phyloP scores from a whole-genome alignment of 495 filamentous ascomycete genomes.

The Penicillium argentinense region DNA sequence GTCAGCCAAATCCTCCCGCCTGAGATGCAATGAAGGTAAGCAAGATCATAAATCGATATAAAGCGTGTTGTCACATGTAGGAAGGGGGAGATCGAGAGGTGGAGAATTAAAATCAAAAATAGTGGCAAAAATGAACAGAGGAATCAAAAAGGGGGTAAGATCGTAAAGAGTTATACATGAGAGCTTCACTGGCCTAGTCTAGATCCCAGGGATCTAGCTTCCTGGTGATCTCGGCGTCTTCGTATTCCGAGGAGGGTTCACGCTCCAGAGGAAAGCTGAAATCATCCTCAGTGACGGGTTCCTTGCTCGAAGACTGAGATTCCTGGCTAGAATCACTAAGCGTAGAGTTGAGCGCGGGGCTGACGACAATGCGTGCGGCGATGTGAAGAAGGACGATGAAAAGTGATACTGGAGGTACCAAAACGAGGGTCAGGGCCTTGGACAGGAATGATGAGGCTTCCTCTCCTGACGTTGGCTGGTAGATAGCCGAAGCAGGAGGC shows the following conservation, averaged over 20 bases:
- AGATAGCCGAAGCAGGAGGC: constrained; percentile 64
- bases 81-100: background rate
- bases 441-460: constrained; percentile 68
- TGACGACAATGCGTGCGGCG: constrained; percentile 69
- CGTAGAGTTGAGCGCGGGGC: constrained; percentile 31
- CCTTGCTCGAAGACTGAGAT: background rate
- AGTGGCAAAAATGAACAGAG: constrained; percentile 6
- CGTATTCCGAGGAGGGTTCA: constrained; percentile 33
- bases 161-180: background rate
- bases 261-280: constrained; percentile 43
- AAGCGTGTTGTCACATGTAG: constrained; percentile 16
- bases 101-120: constrained; percentile 24
- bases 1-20: constrained; percentile 12
- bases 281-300: constrained; percentile 33
- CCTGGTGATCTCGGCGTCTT: constrained; percentile 17
- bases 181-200: constrained; percentile 17
- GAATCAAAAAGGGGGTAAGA: background rate
- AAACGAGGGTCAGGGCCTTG: constrained; percentile 70
- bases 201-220: constrained; percentile 35
- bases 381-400: constrained; percentile 77
- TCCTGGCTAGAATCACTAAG: constrained; percentile 11
- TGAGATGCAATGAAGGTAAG: background rate
- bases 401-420: constrained; percentile 73
- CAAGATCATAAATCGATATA: constrained; percentile 19
- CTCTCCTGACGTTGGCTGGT: constrained; percentile 50